Conservation (phyloP, 805 yeast genomes). For the Sugiyamaella chiloensis region DNA sequence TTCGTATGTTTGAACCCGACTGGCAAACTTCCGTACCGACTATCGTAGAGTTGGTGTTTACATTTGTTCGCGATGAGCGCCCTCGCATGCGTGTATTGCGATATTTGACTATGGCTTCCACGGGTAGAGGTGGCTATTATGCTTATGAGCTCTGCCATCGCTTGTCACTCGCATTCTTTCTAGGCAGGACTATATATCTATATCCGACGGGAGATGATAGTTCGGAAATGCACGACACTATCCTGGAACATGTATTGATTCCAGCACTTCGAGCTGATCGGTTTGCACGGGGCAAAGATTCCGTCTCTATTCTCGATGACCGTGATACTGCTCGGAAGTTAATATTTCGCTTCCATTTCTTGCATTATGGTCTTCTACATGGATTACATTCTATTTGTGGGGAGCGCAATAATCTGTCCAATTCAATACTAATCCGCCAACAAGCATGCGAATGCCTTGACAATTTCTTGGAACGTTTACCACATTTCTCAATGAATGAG, state of each 20-base stretch:
- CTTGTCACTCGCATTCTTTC: not conserved
- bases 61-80: not conserved
- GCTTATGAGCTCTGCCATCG: not conserved
- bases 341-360: not conserved
- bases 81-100: not conserved
- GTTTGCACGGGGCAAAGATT: not conserved
- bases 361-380: not conserved
- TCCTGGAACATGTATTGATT: not conserved
- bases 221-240: not conserved
- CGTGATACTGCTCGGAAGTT: not conserved
- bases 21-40: not conserved
- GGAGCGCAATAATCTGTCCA: not conserved
- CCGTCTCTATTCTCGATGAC: not conserved
- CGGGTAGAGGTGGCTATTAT: not conserved
- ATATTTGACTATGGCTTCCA: not conserved
- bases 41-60: not conserved
- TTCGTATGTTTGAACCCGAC: not conserved
- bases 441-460: not conserved
- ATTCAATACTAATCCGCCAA: not conserved
- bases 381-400: not conserved
- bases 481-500: slow-evolving; percentile 1
- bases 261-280: not conserved
- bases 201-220: not conserved
- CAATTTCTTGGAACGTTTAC: not conserved
- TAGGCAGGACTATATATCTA: not conserved